Conservation (phyloP, 2,329 filamentous ascomycete genomes). For the Penicillium sp. region DNA sequence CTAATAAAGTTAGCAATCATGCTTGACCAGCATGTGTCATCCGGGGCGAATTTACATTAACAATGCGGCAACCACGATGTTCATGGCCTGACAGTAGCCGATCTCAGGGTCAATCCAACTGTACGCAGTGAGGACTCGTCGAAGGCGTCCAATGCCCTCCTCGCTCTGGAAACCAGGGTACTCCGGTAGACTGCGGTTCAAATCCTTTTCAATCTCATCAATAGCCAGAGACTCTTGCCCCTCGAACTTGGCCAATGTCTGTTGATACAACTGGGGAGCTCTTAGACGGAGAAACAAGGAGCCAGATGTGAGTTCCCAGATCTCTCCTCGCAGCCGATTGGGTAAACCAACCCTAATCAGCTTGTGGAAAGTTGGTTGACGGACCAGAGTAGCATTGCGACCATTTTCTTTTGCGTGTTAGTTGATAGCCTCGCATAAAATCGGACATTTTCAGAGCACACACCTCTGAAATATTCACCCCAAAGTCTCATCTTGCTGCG, state of each 20-base stretch:
- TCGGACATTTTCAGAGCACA: constrained; percentile 3
- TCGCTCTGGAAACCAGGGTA: constrained; percentile 97
- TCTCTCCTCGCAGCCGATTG: constrained; percentile 87
- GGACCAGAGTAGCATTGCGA: constrained; percentile 84
- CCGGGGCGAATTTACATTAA: constrained; percentile 65
- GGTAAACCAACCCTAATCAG: constrained; percentile 93
- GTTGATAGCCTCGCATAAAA: neutral
- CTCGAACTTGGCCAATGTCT: constrained; percentile 80
- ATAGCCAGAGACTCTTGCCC: constrained; percentile 91
- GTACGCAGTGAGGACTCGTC: constrained; percentile 91
- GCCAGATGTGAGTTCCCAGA: constrained; percentile 93
- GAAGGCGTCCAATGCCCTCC: constrained; percentile 86
- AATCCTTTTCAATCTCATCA: constrained; percentile 97
- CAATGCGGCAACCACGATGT: constrained; percentile 96
- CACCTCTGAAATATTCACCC: constrained; percentile 83
- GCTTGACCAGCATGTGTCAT: neutral
- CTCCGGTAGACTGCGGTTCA: constrained; percentile 94
- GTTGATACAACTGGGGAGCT: constrained; percentile 77
- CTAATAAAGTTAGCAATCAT: constrained; percentile 42
- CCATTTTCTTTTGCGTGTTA: constrained; percentile 69
- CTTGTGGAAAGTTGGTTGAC: constrained; percentile 97
- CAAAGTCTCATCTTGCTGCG: constrained; percentile 96
- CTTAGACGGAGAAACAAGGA: constrained; percentile 86
- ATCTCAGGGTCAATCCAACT: constrained; percentile 96
- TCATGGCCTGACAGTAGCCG: constrained; percentile 99